Conservation (phyloP, 208 protist genomes). For the Leishmania tarentolae region DNA sequence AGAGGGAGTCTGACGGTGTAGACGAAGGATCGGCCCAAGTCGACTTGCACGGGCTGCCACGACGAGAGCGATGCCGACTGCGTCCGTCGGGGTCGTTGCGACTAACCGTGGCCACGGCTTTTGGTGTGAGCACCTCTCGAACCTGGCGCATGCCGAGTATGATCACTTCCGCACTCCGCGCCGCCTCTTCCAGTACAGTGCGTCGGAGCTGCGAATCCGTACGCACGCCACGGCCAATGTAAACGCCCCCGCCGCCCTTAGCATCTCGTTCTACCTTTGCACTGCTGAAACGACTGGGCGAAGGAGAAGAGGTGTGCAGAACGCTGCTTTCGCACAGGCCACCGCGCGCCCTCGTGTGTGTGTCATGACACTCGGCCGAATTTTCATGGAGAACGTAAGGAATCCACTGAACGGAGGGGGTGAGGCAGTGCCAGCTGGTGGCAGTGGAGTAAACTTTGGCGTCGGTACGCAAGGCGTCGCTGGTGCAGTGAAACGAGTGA, state of each 20-base stretch:
- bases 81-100: not conserved
- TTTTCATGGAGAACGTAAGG: not conserved
- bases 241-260: not conserved
- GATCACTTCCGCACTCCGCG: constrained; percentile 21
- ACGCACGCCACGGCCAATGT: not conserved
- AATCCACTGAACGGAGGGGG: constrained; percentile 5
- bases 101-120: not conserved
- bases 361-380: not conserved
- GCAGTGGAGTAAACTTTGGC: not conserved
- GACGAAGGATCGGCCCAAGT: not conserved
- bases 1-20: not conserved
- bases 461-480: not conserved
- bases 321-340: not conserved
- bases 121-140: constrained; percentile 5
- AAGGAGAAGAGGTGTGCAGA: not conserved
- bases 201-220: constrained; percentile 6
- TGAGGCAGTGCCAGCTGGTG: not conserved
- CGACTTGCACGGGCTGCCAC: not conserved
- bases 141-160: constrained; percentile 31
- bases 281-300: not conserved
- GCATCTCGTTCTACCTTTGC: not conserved
- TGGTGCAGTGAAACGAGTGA: not conserved
- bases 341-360: not conserved
- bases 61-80: not conserved
- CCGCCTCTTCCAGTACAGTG: constrained; percentile 21